phyloP scores from a whole-genome alignment of 352 stramenopile genomes.

The Phytophthora foliorum region DNA sequence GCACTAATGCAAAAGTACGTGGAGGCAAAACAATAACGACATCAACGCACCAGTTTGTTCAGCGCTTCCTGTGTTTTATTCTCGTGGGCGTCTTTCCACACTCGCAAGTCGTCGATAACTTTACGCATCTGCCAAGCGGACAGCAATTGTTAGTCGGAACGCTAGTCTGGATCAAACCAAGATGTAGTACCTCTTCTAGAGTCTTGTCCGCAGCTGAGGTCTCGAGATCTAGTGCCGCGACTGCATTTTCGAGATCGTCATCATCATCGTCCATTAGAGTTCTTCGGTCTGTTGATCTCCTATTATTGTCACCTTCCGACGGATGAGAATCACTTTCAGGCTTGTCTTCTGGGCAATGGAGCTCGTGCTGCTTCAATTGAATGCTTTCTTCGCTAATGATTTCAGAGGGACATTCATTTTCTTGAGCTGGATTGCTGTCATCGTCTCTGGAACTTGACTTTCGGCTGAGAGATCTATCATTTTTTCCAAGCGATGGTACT shows the following conservation, averaged over 20 bases:
- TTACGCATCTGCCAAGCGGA: constrained; percentile 47
- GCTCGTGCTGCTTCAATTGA: constrained; percentile 1
- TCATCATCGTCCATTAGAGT: constrained; percentile 42
- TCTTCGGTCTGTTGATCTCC: constrained; percentile 7
- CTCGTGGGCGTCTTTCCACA: constrained; percentile 52
- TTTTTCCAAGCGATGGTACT: constrained; percentile 15
- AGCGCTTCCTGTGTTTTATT: constrained; percentile 37
- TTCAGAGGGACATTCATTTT: not conserved
- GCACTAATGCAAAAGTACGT: not conserved
- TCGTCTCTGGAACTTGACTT: not conserved
- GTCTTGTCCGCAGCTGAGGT: constrained; percentile 46
- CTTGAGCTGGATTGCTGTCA: constrained; percentile 12
- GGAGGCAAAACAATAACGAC: not conserved
- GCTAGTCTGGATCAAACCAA: not conserved
- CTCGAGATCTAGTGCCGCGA: constrained; percentile 46
- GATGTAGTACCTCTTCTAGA: constrained; percentile 44
- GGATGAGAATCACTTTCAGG: constrained; percentile 16
- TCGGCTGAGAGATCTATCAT: not conserved
- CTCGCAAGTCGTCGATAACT: constrained; percentile 47
- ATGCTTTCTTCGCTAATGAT: not conserved
- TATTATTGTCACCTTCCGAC: constrained; percentile 26
- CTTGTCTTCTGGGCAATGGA: constrained; percentile 1
- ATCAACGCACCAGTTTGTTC: constrained; percentile 35
- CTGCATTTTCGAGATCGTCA: constrained; percentile 51
- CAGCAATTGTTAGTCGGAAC: not conserved